phyloP scores from a whole-genome alignment of 2,329 filamentous ascomycete genomes.

The Botrytis medusae region DNA sequence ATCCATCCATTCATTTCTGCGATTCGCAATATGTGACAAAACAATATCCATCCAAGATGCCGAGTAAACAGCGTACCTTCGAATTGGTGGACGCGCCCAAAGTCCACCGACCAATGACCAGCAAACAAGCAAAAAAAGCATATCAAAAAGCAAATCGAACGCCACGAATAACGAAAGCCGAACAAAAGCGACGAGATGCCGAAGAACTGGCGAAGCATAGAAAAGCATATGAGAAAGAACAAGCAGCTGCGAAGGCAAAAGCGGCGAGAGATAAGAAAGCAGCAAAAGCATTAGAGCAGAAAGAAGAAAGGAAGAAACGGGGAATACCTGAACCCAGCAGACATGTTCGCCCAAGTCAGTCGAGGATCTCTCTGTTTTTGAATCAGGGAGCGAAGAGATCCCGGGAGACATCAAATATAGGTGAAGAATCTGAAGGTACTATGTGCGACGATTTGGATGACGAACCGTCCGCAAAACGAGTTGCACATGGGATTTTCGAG shows the following conservation, averaged over 20 bases:
- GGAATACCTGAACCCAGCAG: conserved; percentile 53
- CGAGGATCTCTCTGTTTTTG: conserved; percentile 56
- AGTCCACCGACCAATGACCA: conserved; percentile 48
- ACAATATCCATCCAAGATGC: not conserved
- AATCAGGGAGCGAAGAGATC: conserved; percentile 35
- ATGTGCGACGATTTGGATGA: conserved; percentile 14
- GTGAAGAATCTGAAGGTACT: conserved; percentile 28
- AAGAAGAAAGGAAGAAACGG: conserved; percentile 51
- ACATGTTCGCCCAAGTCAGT: conserved; percentile 55
- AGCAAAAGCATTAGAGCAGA: conserved; percentile 51
- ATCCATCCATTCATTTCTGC: not conserved
- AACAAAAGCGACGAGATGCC: conserved; percentile 43
- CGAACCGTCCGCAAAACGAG: not conserved
- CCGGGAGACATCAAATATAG: conserved; percentile 27
- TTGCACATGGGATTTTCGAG: not conserved
- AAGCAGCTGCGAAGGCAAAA: conserved; percentile 53
- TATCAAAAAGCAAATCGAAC: conserved; percentile 46
- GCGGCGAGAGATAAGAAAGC: conserved; percentile 55
- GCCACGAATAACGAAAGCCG: conserved; percentile 45
- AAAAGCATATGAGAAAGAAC: conserved; percentile 54
- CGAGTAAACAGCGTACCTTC: conserved; percentile 36
- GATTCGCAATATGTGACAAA: not conserved
- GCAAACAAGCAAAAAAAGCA: conserved; percentile 49
- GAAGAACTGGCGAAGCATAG: conserved; percentile 43
- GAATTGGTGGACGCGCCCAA: conserved; percentile 42